These are phyloP conservation scores for Stenocarpella maydis DNA, from an alignment of 2,329 filamentous ascomycete species.

Conservation along the genomic window DNA sequence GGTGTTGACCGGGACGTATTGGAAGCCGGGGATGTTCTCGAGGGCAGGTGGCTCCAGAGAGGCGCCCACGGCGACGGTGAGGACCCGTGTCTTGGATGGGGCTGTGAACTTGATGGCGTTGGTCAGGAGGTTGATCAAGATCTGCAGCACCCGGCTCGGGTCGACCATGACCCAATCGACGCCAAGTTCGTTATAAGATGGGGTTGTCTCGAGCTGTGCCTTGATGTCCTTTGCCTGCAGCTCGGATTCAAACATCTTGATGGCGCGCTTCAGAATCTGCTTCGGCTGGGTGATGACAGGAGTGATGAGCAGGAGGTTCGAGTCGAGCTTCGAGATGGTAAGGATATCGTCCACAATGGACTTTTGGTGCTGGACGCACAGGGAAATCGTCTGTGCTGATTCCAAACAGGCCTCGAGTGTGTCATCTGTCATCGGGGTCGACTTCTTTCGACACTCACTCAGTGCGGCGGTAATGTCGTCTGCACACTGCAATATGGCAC, in stretches of 20 bases:
- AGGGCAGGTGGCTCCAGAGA: slow-evolving; percentile 49
- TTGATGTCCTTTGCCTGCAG: slow-evolving; percentile 63
- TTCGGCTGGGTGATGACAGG: slow-evolving; percentile 61
- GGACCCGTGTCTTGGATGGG: slow-evolving; percentile 44
- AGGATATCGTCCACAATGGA: slow-evolving; percentile 58
- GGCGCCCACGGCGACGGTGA: slow-evolving; percentile 60
- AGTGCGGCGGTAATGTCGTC: slow-evolving; percentile 56
- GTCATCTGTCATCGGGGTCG: slow-evolving; percentile 39
- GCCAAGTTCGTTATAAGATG: slow-evolving; percentile 55
- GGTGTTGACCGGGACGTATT: slow-evolving; percentile 42
- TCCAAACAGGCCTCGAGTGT: slow-evolving; percentile 59
- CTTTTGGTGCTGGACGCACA: slow-evolving; percentile 67
- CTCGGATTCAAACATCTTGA: slow-evolving; percentile 68
- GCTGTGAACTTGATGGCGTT: slow-evolving; percentile 68
- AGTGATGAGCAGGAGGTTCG: slow-evolving; percentile 62
- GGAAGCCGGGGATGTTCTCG: slow-evolving; percentile 39
- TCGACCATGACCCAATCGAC: slow-evolving; percentile 66
- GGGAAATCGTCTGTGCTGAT: slow-evolving; percentile 62
- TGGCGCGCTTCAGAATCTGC: slow-evolving; percentile 58
- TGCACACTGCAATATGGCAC: slow-evolving; percentile 64
- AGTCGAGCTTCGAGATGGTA: slow-evolving; percentile 61
- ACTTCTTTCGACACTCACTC: slow-evolving; percentile 38
- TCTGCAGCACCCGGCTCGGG: slow-evolving; percentile 64
- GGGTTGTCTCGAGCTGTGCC: slow-evolving; percentile 57
- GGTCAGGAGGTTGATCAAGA: slow-evolving; percentile 67